Evolutionary conservation across 495 filamentous ascomycete species (phyloP).

Genomic region (Trichoderma asperelloides): DNA sequence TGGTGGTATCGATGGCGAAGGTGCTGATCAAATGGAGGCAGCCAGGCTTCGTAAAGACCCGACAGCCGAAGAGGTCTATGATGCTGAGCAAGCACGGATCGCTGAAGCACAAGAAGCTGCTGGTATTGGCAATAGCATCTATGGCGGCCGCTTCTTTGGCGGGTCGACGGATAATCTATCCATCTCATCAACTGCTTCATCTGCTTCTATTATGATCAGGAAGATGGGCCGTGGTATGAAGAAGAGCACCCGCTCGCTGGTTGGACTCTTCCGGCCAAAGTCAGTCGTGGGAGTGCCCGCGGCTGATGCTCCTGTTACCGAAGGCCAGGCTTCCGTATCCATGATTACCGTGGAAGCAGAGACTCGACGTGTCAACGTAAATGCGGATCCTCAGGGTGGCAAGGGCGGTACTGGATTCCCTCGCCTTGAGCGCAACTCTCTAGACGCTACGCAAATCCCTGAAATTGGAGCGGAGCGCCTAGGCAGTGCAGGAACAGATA

Average conservation of each 20-base stretch:
- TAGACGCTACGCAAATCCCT: slow-evolving; percentile 46
- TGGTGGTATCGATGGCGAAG: slow-evolving; percentile 36
- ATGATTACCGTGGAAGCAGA: slow-evolving; percentile 96
- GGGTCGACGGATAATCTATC: slow-evolving; percentile 95
- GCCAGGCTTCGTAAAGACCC: slow-evolving; percentile 65
- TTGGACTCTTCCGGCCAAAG: slow-evolving; percentile 91
- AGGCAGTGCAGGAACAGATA: slow-evolving; percentile 48
- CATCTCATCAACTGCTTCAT: slow-evolving; percentile 94
- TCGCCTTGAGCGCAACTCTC: slow-evolving; percentile 71
- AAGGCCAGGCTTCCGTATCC: slow-evolving; percentile 72
- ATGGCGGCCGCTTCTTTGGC: slow-evolving; percentile 80
- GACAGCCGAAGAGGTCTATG: slow-evolving; percentile 56
- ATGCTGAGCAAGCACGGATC: slow-evolving; percentile 79
- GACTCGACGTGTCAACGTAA: slow-evolving; percentile 73
- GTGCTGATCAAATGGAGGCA: slow-evolving; percentile 43
- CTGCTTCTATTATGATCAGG: slow-evolving; percentile 96
- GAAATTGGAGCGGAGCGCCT: slow-evolving; percentile 36
- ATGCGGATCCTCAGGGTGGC: slow-evolving; percentile 58
- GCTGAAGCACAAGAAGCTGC: slow-evolving; percentile 82
- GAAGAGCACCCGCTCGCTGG: slow-evolving; percentile 78
- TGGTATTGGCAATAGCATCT: slow-evolving; percentile 89
- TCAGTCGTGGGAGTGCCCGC: slow-evolving; percentile 71
- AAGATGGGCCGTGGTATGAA: slow-evolving; percentile 99
- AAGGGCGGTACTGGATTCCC: slow-evolving; percentile 70
- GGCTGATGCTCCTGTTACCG: slow-evolving; percentile 54